A percentile compares a stretch with the other conserved stretches of the same genome.
Conservation (phyloP, 2,329 filamentous ascomycete species). For the Aureobasidium mangrovei region DNA sequence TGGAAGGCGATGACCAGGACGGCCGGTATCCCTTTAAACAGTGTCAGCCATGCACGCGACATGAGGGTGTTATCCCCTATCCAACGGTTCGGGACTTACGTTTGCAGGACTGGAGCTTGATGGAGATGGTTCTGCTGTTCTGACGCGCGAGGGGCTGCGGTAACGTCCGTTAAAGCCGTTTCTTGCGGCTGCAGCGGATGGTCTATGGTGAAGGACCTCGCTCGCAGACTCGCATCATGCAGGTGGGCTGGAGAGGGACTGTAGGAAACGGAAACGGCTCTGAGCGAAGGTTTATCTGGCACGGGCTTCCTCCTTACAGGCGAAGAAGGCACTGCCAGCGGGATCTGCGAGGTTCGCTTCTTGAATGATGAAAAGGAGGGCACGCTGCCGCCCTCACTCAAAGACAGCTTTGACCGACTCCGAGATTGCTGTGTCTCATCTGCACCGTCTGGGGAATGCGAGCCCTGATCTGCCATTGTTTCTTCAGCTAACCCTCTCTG, state of each 20-base stretch:
- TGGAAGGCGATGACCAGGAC: constrained; percentile 7
- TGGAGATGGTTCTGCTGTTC: constrained; percentile 17
- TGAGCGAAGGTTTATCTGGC: constrained; percentile 41
- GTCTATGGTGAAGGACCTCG: constrained; percentile 27
- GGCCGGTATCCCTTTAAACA: constrained; percentile 3
- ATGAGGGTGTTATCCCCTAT: constrained; percentile 11
- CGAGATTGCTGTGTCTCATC: constrained; percentile 12
- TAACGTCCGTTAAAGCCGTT: constrained; percentile 22
- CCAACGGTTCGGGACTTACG: constrained; percentile 15
- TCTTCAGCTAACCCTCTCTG: not conserved
- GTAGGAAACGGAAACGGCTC: constrained; percentile 36
- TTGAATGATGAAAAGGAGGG: constrained; percentile 38
- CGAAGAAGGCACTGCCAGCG: constrained; percentile 27
- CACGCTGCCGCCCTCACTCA: constrained; percentile 19
- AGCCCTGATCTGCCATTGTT: constrained; percentile 7
- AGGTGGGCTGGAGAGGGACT: constrained; percentile 32
- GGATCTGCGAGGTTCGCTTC: constrained; percentile 33
- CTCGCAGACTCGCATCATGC: constrained; percentile 18
- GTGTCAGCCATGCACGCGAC: not conserved
- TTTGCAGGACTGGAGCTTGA: constrained; percentile 7
- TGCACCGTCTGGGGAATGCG: constrained; percentile 10
- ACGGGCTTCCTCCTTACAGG: constrained; percentile 47
- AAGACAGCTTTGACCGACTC: constrained; percentile 2
- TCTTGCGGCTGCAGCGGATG: constrained; percentile 22
- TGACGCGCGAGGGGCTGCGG: constrained; percentile 28